Evolutionary conservation across 2,329 filamentous ascomycete species (phyloP).

Genomic region (Apiospora malaysiana): DNA sequence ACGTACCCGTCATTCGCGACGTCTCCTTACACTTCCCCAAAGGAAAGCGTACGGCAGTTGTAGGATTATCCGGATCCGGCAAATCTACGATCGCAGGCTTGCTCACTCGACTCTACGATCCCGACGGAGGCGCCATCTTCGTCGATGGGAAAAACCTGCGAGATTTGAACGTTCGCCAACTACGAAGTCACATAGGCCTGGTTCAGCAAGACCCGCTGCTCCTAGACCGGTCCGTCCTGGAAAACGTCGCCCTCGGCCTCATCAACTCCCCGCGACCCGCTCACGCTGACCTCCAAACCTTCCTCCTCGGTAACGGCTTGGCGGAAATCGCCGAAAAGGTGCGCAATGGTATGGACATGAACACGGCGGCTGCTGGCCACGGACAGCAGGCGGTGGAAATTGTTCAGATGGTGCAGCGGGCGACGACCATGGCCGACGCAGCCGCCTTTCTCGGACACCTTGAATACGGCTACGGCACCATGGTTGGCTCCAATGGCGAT

Average conservation of each 20-base stretch:
- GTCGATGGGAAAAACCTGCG: constrained; percentile 56
- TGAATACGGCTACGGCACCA: constrained; percentile 52
- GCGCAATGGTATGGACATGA: constrained; percentile 55
- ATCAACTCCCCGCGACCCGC: constrained; percentile 40
- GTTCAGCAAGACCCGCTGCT: constrained; percentile 43
- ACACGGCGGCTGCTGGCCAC: constrained; percentile 48
- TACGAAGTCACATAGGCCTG: constrained; percentile 39
- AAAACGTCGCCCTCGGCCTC: constrained; percentile 46
- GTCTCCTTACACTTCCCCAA: constrained; percentile 42
- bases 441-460: constrained; percentile 52
- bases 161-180: constrained; percentile 51
- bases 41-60: constrained; percentile 52
- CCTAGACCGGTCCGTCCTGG: constrained; percentile 42
- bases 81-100: constrained; percentile 59
- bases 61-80: constrained; percentile 55
- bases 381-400: constrained; percentile 55
- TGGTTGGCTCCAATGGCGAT: constrained; percentile 50
- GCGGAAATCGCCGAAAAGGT: constrained; percentile 57
- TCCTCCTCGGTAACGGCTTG: constrained; percentile 56
- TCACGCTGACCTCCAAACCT: constrained; percentile 44
- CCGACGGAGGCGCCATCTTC: constrained; percentile 52
- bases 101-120: constrained; percentile 63
- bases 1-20: constrained; percentile 42
- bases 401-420: constrained; percentile 52
- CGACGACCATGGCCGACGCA: constrained; percentile 64